phyloP scores from a whole-genome alignment of 768 basidiomycete species.

The Fibroporia radiculosa region DNA sequence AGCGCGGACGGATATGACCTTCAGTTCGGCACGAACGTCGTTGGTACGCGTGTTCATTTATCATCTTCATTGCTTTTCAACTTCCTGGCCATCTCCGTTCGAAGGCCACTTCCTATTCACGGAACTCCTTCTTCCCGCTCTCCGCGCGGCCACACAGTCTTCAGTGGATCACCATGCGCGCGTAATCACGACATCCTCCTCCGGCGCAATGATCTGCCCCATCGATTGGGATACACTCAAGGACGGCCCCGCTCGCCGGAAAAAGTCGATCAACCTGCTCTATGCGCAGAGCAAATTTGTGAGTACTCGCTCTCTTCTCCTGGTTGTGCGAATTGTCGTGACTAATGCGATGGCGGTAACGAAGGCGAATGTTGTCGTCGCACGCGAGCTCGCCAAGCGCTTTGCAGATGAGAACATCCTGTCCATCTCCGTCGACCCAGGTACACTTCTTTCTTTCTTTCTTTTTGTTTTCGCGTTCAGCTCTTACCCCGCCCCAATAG shows the following conservation, averaged over 20 bases:
- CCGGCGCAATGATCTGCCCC: conserved; percentile 23
- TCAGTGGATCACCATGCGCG: conserved; percentile 37
- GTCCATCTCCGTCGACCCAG: conserved; percentile 38
- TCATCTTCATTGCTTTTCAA: background rate
- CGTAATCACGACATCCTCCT: conserved; percentile 40
- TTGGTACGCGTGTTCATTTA: conserved; percentile 30
- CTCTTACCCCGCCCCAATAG: conserved; percentile 14
- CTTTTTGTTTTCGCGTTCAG: no score
- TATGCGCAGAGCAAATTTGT: conserved; percentile 41
- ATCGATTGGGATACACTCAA: conserved; percentile 33
- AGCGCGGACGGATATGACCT: conserved; percentile 45
- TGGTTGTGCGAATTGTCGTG: background rate
- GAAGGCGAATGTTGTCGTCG: conserved; percentile 39
- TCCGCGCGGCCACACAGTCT: conserved; percentile 32
- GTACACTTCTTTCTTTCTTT: conserved; percentile 14
- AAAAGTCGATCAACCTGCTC: conserved; percentile 7
- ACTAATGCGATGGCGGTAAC: background rate
- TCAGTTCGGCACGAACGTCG: conserved; percentile 49
- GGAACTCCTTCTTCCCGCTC: conserved; percentile 39
- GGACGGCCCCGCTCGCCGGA: conserved; percentile 20
- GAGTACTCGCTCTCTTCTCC: conserved; percentile 7
- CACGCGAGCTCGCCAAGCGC: conserved; percentile 38
- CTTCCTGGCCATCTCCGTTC: background rate
- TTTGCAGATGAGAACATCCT: conserved; percentile 39
- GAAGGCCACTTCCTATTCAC: conserved; percentile 23